A percentile compares a stretch with the other conserved stretches of the same genome.
phyloP scores from a whole-genome alignment of 768 basidiomycete genomes.

The Hygrocybe punicea region DNA sequence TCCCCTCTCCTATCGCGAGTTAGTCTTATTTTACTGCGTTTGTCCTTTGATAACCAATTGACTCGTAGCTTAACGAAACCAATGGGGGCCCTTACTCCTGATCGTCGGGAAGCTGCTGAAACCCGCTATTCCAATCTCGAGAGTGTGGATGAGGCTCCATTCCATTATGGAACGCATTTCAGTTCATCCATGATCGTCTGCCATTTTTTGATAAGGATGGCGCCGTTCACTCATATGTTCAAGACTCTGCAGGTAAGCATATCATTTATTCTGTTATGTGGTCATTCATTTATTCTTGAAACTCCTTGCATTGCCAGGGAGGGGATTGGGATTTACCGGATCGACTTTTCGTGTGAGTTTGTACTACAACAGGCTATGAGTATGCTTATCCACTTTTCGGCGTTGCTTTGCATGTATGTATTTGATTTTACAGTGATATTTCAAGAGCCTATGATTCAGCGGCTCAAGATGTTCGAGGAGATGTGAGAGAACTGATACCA shows the following conservation, averaged over 20 bases:
- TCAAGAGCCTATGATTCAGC: constrained; percentile 82
- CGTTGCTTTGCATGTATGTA: no score
- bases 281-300: neutral
- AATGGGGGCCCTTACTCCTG: constrained; percentile 84
- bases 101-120: constrained; percentile 69
- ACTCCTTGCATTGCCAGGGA: constrained; percentile 36
- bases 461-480: constrained; percentile 79
- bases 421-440: constrained; percentile 52
- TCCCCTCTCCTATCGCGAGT: constrained; percentile 71
- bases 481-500: constrained; percentile 90
- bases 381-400: no score
- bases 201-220: constrained; percentile 85
- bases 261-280: neutral
- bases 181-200: constrained; percentile 97
- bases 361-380: neutral
- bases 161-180: constrained; percentile 93
- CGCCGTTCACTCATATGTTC: constrained; percentile 93
- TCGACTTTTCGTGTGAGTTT: constrained; percentile 67
- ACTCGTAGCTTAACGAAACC: constrained; percentile 67
- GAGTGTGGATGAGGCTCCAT: constrained; percentile 82
- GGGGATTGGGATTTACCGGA: constrained; percentile 95
- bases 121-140: constrained; percentile 70
- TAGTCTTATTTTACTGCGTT: constrained; percentile 23
- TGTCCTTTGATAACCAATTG: neutral
- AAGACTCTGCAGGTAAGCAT: constrained; percentile 64